Evolutionary conservation across 495 filamentous ascomycete genomes (phyloP).

Genomic region (Viridothelium virens): DNA sequence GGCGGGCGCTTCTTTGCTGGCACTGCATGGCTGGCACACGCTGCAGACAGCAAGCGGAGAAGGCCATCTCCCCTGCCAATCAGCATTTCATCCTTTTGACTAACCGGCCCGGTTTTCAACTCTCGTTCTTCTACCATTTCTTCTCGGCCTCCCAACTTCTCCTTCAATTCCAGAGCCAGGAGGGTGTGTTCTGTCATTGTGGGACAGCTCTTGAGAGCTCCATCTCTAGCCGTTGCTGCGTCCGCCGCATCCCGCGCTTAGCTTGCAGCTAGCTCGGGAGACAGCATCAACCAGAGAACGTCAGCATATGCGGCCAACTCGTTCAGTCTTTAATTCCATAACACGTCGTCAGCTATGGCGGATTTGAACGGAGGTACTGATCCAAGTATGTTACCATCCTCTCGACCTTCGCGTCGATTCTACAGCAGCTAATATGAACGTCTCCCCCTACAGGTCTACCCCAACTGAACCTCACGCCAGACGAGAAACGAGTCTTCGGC

Average conservation of each 20-base stretch:
- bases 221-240: conserved; percentile 5
- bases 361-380: background rate
- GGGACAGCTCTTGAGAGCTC: background rate
- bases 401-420: background rate
- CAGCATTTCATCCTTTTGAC: background rate
- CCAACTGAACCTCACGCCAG: conserved; percentile 76
- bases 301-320: background rate
- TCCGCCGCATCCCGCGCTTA: conserved; percentile 8
- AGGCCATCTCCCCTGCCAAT: background rate
- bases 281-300: background rate
- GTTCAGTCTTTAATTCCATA: background rate
- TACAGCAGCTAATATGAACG: background rate
- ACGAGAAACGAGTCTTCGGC: conserved; percentile 88
- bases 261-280: conserved; percentile 1
- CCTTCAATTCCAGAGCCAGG: background rate
- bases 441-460: conserved; percentile 43
- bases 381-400: background rate
- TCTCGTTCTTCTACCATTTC: background rate
- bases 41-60: conserved; percentile 11
- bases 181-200: background rate
- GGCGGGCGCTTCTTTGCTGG: conserved; percentile 1
- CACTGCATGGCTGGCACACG: conserved; percentile 11
- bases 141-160: background rate
- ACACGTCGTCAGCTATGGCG: background rate
- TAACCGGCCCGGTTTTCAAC: background rate